phyloP scores from a whole-genome alignment of 2,329 filamentous ascomycete genomes.

The Diaporthe amygdali region DNA sequence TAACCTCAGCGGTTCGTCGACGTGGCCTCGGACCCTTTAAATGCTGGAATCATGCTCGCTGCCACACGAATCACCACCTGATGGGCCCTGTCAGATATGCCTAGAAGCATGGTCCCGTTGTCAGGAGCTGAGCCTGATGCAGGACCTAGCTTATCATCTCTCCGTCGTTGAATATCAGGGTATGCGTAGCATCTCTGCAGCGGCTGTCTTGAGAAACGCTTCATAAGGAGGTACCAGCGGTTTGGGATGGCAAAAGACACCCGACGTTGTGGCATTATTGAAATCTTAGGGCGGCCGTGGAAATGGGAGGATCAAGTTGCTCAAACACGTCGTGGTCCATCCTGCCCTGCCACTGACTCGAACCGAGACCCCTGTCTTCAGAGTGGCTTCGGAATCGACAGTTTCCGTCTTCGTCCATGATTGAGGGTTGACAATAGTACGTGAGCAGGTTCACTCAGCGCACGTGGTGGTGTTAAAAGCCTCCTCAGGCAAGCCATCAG shows the following conservation, averaged over 20 bases:
- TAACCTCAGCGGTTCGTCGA: accelerated
- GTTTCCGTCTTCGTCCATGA: not conserved
- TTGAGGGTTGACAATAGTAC: not conserved
- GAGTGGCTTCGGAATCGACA: constrained; percentile 2
- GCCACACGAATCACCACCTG: not conserved
- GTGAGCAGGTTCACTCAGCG: not conserved
- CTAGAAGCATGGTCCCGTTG: not conserved
- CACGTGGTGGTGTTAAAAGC: not conserved
- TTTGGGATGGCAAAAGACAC: not conserved
- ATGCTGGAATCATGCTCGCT: not conserved
- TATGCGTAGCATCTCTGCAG: not conserved
- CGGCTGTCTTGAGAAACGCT: too few relatives aligned
- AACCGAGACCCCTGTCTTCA: not conserved
- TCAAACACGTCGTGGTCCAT: constrained; percentile 4
- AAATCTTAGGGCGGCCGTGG: not conserved
- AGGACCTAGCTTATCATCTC: not conserved
- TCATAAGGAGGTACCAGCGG: not conserved
- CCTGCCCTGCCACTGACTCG: not conserved
- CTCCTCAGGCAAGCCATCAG: too few relatives aligned
- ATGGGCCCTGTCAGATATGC: not conserved
- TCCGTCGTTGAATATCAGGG: not conserved
- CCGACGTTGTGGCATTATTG: not conserved
- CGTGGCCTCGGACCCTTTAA: not conserved
- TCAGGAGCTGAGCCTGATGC: not conserved
- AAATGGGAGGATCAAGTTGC: not conserved